phyloP scores from a whole-genome alignment of 2,329 filamentous ascomycete species.

The Huntiella moniliformis region DNA sequence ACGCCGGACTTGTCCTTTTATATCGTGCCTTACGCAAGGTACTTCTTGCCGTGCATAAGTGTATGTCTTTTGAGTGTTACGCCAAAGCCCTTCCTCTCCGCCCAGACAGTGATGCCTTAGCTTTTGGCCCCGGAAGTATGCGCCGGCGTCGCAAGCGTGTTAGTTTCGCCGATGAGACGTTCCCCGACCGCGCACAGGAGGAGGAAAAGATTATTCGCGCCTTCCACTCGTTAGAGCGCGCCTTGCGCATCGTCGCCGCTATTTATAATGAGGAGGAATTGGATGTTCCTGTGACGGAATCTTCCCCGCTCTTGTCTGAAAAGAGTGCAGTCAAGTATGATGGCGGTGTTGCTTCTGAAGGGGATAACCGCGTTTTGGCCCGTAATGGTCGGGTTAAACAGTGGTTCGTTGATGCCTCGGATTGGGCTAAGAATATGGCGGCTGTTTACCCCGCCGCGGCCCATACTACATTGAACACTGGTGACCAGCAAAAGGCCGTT shows the following conservation, averaged over 20 bases:
- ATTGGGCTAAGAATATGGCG: constrained; percentile 9
- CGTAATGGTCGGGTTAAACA: constrained; percentile 7
- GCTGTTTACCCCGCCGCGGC: constrained; percentile 10
- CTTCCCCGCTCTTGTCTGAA: neutral
- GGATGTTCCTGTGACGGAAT: neutral
- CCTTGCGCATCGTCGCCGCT: constrained; percentile 9
- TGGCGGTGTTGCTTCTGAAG: constrained; percentile 6
- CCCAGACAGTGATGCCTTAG: constrained; percentile 6
- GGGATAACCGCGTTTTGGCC: constrained; percentile 4
- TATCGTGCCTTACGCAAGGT: constrained; percentile 8
- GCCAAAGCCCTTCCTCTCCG: constrained; percentile 10
- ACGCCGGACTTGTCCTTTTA: constrained; percentile 8
- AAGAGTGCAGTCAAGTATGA: neutral
- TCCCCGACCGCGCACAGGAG: constrained; percentile 8
- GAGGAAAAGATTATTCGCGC: constrained; percentile 9
- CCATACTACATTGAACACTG: neutral
- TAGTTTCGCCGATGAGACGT: constrained; percentile 10
- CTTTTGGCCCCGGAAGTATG: constrained; percentile 11
- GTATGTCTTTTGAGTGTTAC: constrained; percentile 9
- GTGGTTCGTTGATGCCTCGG: constrained; percentile 9
- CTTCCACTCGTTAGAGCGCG: constrained; percentile 7
- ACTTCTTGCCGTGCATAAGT: constrained; percentile 7
- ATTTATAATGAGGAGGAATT: constrained; percentile 9
- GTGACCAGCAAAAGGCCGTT: constrained; percentile 5
- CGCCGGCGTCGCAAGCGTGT: constrained; percentile 11